Percentiles rank a stretch among this genome's conserved stretches.
Conservation (phyloP, 2,329 filamentous ascomycete species). For the Penicillium aurantiogriseum region DNA sequence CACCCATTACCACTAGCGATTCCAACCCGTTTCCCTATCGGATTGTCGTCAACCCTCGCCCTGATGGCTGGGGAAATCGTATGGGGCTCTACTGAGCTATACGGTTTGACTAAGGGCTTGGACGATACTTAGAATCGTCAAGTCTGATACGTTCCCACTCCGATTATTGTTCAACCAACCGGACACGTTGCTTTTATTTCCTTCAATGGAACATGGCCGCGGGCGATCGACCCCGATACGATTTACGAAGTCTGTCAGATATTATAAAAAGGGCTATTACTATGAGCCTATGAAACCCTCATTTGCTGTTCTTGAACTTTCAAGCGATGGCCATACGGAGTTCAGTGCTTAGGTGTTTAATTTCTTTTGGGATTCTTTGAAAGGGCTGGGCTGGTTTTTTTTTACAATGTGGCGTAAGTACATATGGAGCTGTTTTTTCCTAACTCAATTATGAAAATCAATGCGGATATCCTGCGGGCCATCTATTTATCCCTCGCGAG, state of each 20-base stretch:
- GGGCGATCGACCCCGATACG: conserved; percentile 3
- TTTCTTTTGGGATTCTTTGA: not conserved
- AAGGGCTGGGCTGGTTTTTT: not conserved
- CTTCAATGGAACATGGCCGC: not conserved
- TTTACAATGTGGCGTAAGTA: not conserved
- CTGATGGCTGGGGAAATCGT: conserved; percentile 73
- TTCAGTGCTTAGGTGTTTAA: not conserved
- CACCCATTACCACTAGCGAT: conserved; percentile 89
- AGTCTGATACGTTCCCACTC: not conserved
- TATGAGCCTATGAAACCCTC: not conserved
- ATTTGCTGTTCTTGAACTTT: not conserved
- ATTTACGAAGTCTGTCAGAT: not conserved
- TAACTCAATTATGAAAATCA: not conserved
- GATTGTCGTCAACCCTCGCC: conserved; percentile 82
- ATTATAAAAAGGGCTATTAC: conserved; percentile 1
- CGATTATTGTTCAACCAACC: conserved; percentile 2
- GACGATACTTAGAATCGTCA: not conserved
- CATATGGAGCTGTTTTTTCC: not conserved
- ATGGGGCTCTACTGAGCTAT: conserved; percentile 67
- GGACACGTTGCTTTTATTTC: not conserved
- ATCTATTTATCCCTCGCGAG: not conserved
- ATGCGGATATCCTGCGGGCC: not conserved
- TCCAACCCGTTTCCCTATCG: conserved; percentile 94
- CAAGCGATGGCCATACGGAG: not conserved
- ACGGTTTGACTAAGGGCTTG: not conserved